Evolutionary conservation across 140 eudicot species (phyloP), one percentile per base, ranked within the genome.

Genomic region (Bidens hawaiensis): DNA sequence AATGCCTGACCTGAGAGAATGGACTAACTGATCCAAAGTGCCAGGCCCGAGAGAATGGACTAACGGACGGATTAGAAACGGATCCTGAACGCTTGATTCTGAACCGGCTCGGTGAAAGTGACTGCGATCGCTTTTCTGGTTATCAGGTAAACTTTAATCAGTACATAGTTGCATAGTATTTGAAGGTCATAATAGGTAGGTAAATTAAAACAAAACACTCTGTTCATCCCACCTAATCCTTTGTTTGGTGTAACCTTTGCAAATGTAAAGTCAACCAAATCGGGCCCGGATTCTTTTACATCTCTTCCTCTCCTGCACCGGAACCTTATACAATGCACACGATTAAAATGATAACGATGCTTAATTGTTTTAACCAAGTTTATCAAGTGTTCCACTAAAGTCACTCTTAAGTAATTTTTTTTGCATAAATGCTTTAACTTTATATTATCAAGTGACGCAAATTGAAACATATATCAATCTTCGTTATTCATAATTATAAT

Each of bases 41-140:
- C 69, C 55, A 25, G 26, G 64, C 40, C 26, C 74, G 65, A 57
- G 76, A 63, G 34, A 83, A 30, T 5, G 85, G 82, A 68, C 77
- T 65, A 58, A 33, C 46, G 10, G 80, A 77, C 62, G 73, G 69
- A 19, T 42, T 72, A 14, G 71, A 56, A 55, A 63, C 56, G 4
- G 94, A 79, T 22, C 81, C 85, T 1, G 82, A 65, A 13, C 87
- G 86, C 77, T 58, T 79, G 56, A 88, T 75, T 60, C 76, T 61
- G 65, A 85, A 79, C 18, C 81, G 75, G 60, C 57, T 74, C 18
- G 87, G 94, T 52, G 94, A 84, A 62, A 54, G 51, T 26, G 94
- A 66, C 1, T 79, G 73, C 61, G 94, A 43, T 26, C 79, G 78
- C 71, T 75, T 79, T 67, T 78, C 94, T 84, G 78, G 46, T 73